Percentiles rank a stretch among this genome's conserved stretches.
These are phyloP conservation scores for Eucalyptus curtisii DNA, from an alignment of 345 rosid genomes.

Conservation along the genomic window DNA sequence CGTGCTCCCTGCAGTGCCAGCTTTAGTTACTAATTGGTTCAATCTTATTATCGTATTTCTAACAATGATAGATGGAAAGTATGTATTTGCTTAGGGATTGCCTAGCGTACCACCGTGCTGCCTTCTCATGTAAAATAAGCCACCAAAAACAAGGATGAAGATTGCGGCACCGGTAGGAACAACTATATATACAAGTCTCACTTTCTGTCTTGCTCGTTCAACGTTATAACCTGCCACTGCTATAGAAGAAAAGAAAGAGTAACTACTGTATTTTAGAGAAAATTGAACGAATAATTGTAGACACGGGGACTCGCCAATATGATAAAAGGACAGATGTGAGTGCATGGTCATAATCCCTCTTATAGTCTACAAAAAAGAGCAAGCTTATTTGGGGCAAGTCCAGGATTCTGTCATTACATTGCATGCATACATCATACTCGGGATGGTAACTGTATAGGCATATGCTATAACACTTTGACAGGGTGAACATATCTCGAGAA, in stretches of 20 bases:
- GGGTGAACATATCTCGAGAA: neutral
- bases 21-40: neutral
- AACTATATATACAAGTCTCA: neutral
- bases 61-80: neutral
- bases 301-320: neutral
- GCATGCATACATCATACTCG: neutral
- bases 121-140: neutral
- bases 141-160: neutral
- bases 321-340: neutral
- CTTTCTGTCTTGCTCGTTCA: neutral
- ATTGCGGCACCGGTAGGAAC: neutral
- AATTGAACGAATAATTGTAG: neutral
- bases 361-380: neutral
- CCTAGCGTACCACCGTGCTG: neutral
- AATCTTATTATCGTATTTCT: neutral
- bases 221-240: neutral
- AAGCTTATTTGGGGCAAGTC: neutral
- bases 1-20: conserved; percentile 1
- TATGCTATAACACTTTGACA: neutral
- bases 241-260: neutral
- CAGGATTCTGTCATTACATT: neutral
- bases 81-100: neutral
- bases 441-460: neutral
- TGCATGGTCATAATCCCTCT: neutral
- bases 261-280: neutral